Evolutionary conservation across 108 stramenopile genomes (phyloP), one percentile per base, ranked within the genome.

Genomic region (Cylindrotheca closterium): DNA sequence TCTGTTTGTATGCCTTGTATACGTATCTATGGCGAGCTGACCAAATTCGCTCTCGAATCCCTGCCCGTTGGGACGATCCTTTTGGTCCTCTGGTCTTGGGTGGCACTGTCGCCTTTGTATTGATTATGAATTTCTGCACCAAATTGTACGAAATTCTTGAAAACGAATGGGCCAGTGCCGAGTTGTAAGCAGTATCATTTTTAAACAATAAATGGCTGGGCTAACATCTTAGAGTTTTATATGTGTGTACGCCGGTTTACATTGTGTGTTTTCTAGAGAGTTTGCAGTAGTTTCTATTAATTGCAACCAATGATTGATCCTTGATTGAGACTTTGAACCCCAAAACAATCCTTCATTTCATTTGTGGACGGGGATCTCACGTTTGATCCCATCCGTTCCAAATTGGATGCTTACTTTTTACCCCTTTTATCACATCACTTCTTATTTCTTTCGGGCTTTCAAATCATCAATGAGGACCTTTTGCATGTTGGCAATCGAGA

Each of bases 61-160:
- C 94, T 32, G 88, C 86, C 27, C 76, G 92, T 49, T 96, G 94
- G 94, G 94, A 93, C 75, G 94, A 96, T 80, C 85, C 89, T 7
- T 70, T 77, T 25, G 94, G 94, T n/a, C 94, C 94, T 3, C 50
- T 91, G 21, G 48, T 92, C 26, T 60, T 96, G 47, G 90, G 90
- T 45, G 57, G 71, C n/a, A 62, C 69, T 21, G 60, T 93, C 29
- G 81, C 78, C n/a, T 45, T 80, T 7, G 75, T 92, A 0, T 55
- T 95, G 56, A 63, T 65, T 7, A 63, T 91, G 45, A 92, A 95
- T 67, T 95, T 95, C 54, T 61, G 79, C 37, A 61, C 78, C 55
- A 88, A 89, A 45, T 73, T 88, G 0, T 64, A 67, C 26, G 60
- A 65, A n/a, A 77, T 84, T 68, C 37, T 42, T 7, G 37, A 42